These are phyloP conservation scores for Inosperma sp. DNA, from an alignment of 768 basidiomycete genomes.

Conservation along the genomic window DNA sequence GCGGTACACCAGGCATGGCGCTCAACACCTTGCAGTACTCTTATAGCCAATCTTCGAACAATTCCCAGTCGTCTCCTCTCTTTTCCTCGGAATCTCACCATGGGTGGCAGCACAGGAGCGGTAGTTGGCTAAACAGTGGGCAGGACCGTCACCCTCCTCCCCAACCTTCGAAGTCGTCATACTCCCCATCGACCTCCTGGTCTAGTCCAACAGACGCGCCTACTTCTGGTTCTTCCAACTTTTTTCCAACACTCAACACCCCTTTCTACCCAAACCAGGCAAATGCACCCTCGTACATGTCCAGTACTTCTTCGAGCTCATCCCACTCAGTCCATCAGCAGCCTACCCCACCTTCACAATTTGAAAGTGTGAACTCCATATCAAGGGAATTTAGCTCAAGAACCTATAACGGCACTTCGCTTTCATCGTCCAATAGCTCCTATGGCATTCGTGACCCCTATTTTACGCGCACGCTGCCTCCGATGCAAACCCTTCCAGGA, in stretches of 20 bases:
- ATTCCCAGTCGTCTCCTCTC: constrained; percentile 16
- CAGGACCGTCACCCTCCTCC: constrained; percentile 13
- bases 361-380: constrained; percentile 13
- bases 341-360: constrained; percentile 15
- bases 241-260: constrained; percentile 52
- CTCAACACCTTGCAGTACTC: constrained; percentile 19
- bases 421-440: constrained; percentile 15
- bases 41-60: constrained; percentile 16
- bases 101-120: constrained; percentile 20
- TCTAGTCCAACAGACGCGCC: constrained; percentile 14
- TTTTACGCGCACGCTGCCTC: constrained; percentile 25
- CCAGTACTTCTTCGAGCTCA: constrained; percentile 21
- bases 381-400: constrained; percentile 15
- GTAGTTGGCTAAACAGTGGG: constrained; percentile 10
- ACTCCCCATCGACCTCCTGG: constrained; percentile 18
- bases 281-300: constrained; percentile 24
- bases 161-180: constrained; percentile 13
- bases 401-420: constrained; percentile 14
- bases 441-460: constrained; percentile 22
- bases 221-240: constrained; percentile 22
- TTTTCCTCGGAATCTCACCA: constrained; percentile 13
- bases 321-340: constrained; percentile 22
- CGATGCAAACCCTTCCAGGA: constrained; percentile 24
- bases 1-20: constrained; percentile 19
- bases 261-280: constrained; percentile 49